A percentile compares a stretch with the other conserved stretches of the same genome.
Evolutionary conservation across 202 grass and related monocot species (phyloP).

Genomic region (Musa balbisiana): DNA sequence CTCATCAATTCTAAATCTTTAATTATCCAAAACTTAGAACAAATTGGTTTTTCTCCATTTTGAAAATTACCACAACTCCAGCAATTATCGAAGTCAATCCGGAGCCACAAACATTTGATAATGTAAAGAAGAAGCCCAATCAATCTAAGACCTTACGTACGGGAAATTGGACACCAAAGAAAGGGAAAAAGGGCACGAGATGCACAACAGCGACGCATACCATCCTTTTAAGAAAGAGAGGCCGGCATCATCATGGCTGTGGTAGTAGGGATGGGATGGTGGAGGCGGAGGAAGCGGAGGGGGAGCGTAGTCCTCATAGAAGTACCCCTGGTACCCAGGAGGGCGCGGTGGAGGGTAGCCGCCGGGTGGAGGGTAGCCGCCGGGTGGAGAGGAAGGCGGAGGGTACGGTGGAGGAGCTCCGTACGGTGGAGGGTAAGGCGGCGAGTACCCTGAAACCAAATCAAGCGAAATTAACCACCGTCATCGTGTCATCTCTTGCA

Average conservation of each 20-base stretch:
- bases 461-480: neutral
- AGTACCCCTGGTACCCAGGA: slow-evolving; percentile 82
- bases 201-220: slow-evolving; percentile 28
- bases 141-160: neutral
- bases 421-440: slow-evolving; percentile 33
- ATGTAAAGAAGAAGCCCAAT: no score
- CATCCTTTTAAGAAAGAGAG: slow-evolving; percentile 84
- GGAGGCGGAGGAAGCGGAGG: slow-evolving; percentile 35
- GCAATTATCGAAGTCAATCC: no score
- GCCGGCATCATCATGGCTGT: slow-evolving; percentile 42
- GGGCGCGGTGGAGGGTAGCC: slow-evolving; percentile 16
- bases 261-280: slow-evolving; percentile 16
- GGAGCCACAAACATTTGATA: no score
- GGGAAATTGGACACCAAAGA: neutral
- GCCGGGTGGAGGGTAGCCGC: neutral
- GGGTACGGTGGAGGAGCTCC: neutral
- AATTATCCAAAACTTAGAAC: no score
- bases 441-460: slow-evolving; percentile 45
- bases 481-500: neutral
- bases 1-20: no score
- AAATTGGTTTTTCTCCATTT: no score
- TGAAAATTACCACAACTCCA: no score
- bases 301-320: slow-evolving; percentile 36
- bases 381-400: slow-evolving; percentile 18
- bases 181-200: slow-evolving; percentile 5